Evolutionary conservation across 768 basidiomycete species (phyloP).

Genomic region (Mycena kentingensis): DNA sequence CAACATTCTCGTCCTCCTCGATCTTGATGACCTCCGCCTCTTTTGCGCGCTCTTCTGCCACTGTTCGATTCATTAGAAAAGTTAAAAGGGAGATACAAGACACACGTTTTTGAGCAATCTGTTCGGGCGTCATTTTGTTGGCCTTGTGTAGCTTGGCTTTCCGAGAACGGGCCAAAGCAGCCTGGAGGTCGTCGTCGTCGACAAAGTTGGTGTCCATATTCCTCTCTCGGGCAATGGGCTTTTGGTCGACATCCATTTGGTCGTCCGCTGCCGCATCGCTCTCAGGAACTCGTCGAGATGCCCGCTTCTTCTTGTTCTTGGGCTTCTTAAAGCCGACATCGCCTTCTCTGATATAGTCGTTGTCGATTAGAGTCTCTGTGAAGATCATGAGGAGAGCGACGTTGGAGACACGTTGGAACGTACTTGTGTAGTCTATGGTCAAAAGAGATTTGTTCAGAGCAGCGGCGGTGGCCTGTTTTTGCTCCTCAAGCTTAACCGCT

Average conservation of each 20-base stretch:
- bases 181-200: conserved; percentile 98
- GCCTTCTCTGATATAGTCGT: conserved; percentile 91
- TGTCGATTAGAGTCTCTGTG: conserved; percentile 78
- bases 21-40: conserved; percentile 53
- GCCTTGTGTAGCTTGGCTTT: conserved; percentile 77
- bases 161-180: conserved; percentile 83
- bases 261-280: conserved; percentile 50
- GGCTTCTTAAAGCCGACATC: conserved; percentile 95
- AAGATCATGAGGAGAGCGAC: conserved; percentile 18
- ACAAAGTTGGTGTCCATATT: conserved; percentile 89
- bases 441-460: conserved; percentile 79
- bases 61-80: conserved; percentile 38
- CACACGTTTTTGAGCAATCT: conserved; percentile 76
- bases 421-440: conserved; percentile 89
- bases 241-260: conserved; percentile 81
- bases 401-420: conserved; percentile 33
- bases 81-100: conserved; percentile 14
- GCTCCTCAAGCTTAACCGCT: conserved; percentile 44
- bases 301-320: conserved; percentile 95
- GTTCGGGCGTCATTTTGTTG: conserved; percentile 79
- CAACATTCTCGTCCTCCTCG: conserved; percentile 45
- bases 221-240: conserved; percentile 64
- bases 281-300: conserved; percentile 66
- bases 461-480: conserved; percentile 54
- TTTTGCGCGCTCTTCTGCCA: conserved; percentile 60